Evolutionary conservation across 768 basidiomycete species (phyloP).

Genomic region (Sporobolomyces pararoseus): DNA sequence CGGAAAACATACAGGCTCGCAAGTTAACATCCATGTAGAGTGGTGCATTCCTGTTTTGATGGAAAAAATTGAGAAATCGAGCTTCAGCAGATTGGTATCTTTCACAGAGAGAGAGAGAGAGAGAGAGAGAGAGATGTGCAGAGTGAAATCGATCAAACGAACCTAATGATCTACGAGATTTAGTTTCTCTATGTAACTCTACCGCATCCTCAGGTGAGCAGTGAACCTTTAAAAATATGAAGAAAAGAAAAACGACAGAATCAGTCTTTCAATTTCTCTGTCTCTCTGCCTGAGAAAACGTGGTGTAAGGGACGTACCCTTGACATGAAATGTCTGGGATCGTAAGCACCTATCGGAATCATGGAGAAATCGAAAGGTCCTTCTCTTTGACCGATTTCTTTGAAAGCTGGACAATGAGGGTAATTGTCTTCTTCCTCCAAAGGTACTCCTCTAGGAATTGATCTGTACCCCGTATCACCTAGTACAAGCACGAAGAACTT

Average conservation of each 20-base stretch:
- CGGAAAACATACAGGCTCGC: conserved; percentile 48
- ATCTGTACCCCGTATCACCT: conserved; percentile 46
- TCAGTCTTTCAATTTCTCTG: no score
- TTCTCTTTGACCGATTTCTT: conserved; percentile 63
- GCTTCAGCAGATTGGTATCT: no score
- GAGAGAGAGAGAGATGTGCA: background rate
- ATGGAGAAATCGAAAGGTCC: conserved; percentile 66
- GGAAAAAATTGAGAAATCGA: background rate
- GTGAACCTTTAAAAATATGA: conserved; percentile 52
- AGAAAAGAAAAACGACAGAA: no score
- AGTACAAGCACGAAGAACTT: background rate
- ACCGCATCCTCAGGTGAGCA: conserved; percentile 67
- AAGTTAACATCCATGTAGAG: conserved; percentile 59
- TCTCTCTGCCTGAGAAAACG: background rate
- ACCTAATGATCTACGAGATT: conserved; percentile 59
- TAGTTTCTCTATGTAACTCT: conserved; percentile 62
- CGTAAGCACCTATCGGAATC: conserved; percentile 64
- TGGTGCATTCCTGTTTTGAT: conserved; percentile 20
- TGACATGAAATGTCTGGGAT: conserved; percentile 50
- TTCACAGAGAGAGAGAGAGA: no score
- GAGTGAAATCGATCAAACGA: background rate
- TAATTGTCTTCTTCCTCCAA: conserved; percentile 45
- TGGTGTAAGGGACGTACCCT: conserved; percentile 13
- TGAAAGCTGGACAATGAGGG: conserved; percentile 67
- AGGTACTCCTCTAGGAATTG: conserved; percentile 42